These are phyloP conservation scores for Boletus insuetus DNA, from an alignment of 768 basidiomycete species.

Conservation along the genomic window DNA sequence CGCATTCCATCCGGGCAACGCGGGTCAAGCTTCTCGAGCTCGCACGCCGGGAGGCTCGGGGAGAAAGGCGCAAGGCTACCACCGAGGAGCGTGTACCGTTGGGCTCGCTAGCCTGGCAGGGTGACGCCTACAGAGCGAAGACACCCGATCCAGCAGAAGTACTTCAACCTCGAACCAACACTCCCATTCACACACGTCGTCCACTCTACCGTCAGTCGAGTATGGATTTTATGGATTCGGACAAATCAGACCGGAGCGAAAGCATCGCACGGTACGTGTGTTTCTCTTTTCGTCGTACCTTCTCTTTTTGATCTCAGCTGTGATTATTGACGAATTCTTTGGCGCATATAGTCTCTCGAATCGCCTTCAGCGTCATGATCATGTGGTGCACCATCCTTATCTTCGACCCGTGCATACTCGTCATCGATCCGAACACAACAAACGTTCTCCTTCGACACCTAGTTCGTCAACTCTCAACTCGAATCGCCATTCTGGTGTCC, in stretches of 20 bases:
- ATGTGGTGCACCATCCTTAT: conserved; percentile 62
- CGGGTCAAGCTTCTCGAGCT: conserved; percentile 81
- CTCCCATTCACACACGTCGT: conserved; percentile 43
- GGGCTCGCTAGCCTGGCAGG: conserved; percentile 6
- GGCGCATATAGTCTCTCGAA: conserved; percentile 52
- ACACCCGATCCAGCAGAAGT: conserved; percentile 37
- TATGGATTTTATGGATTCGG: conserved; percentile 76
- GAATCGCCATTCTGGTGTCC: conserved; percentile 28
- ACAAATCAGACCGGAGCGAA: conserved; percentile 43
- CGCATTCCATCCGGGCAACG: conserved; percentile 77
- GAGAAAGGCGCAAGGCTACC: conserved; percentile 40
- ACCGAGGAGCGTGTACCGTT: conserved; percentile 45
- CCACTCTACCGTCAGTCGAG: conserved; percentile 79
- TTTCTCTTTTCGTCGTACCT: conserved; percentile 2
- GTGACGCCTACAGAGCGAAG: conserved; percentile 9
- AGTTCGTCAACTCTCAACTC: conserved; percentile 64
- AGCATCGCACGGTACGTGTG: conserved; percentile 60
- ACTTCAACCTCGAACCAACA: conserved; percentile 47
- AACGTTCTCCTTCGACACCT: conserved; percentile 48
- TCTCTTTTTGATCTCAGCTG: background rate
- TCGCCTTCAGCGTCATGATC: conserved; percentile 65
- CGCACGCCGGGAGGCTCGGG: conserved; percentile 62
- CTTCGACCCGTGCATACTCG: conserved; percentile 34
- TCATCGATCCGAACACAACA: conserved; percentile 23
- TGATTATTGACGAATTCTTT: conserved; percentile 9